Conservation (phyloP, 345 rosid genomes). For the Rhodomyrtus tomentosa region DNA sequence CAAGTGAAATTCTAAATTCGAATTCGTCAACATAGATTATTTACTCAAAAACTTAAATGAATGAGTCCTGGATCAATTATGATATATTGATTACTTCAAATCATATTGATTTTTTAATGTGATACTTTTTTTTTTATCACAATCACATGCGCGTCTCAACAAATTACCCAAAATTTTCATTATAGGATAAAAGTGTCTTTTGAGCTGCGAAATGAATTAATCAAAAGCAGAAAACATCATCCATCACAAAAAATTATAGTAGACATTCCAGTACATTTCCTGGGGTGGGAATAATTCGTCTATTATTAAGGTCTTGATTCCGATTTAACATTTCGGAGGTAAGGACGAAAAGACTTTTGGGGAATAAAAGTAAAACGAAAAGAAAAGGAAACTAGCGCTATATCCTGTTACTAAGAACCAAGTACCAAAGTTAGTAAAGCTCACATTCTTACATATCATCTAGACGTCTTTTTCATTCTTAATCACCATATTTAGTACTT, state of each 20-base stretch:
- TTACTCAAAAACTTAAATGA: accelerated
- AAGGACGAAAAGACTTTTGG: background rate
- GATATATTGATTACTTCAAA: background rate
- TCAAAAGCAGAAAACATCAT: background rate
- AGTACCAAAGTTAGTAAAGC: background rate
- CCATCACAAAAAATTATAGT: background rate
- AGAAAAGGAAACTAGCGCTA: background rate
- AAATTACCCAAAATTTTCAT: background rate
- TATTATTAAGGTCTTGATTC: background rate
- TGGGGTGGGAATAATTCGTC: background rate
- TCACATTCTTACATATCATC: background rate
- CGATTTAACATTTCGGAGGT: background rate
- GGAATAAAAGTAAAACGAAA: background rate
- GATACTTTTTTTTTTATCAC: background rate
- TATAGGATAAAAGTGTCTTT: background rate
- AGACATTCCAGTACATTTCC: background rate
- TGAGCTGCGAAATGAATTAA: background rate
- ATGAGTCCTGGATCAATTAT: accelerated
- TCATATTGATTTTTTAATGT: accelerated
- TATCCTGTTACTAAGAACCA: background rate
- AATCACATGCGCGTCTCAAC: accelerated
- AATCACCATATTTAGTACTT: background rate
- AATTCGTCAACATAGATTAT: accelerated
- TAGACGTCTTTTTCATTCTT: background rate
- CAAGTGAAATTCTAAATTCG: accelerated